Evolutionary conservation across 1,284 basidiomycete genomes (phyloP), one percentile per base, ranked within the genome.

Genomic region (Microbotryum saponariae): DNA sequence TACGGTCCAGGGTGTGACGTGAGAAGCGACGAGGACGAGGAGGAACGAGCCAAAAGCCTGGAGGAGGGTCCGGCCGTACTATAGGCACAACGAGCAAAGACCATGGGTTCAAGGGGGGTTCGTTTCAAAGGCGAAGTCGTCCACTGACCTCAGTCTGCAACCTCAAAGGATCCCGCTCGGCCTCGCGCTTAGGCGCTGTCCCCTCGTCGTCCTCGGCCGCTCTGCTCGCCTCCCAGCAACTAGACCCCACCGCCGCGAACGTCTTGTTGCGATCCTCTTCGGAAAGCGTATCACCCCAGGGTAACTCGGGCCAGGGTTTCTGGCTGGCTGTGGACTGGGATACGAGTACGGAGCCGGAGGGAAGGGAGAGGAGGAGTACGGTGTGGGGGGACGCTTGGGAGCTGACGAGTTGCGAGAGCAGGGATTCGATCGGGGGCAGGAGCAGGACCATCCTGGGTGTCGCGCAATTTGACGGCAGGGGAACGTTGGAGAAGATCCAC

Each of bases 1-100:
- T 6, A 68, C 67, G 20, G 65, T 58, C 67, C 67, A 68, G 3
- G 67, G 67, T 1, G 60, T 59, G 6, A 64, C 58, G 1, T 58
- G 25, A 2, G 53, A 59, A 1, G 62, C 67, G 23, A 64, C 60
- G 47, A 68, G 62, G 33, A 66, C 54, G 53, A 68, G 62, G 25
- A 68, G 56, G 54, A 68, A 66, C 42, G 44, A 23, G 8, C 63
- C 64, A 5, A 60, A 44, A 0, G 27, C 33, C 8, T 54, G 23
- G 18, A 59, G 48, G 7, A 56, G n/a, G 33, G 66, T 62, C 6
- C 64, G 58, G 9, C 67, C 67, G 45, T 29, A n/a, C 51, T 53
- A 4, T n/a, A 10, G 6, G 31, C 4, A 31, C 5, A 9, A 25
- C 14, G 20, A 27, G 31, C 9, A 4, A 27, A 27, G 27, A 27